Conservation (phyloP, 768 basidiomycete species). For the Leccinum rimulosum region DNA sequence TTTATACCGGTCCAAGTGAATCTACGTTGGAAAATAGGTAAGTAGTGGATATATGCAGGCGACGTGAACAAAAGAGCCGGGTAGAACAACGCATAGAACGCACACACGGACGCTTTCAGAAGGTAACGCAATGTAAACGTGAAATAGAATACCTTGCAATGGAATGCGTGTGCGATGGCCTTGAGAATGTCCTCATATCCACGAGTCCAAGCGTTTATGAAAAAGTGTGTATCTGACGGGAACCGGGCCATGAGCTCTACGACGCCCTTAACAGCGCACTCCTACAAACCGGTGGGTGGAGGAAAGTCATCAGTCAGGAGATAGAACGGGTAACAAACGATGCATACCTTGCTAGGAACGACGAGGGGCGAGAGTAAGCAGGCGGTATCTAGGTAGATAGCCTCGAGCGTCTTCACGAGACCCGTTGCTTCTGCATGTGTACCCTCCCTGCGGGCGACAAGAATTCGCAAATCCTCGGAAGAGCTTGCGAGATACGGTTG, state of each 20-base stretch:
- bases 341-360: slow-evolving; percentile 58
- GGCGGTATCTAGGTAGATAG: slow-evolving; percentile 84
- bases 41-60: slow-evolving; percentile 11
- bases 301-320: slow-evolving; percentile 1
- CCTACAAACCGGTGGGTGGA: slow-evolving; percentile 38
- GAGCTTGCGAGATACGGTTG: slow-evolving; percentile 59
- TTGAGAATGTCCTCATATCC: slow-evolving; percentile 93
- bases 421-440: slow-evolving; percentile 21
- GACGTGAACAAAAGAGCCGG: neutral
- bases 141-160: slow-evolving; percentile 44
- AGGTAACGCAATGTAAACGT: neutral
- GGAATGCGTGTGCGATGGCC: slow-evolving; percentile 65
- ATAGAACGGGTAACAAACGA: no score
- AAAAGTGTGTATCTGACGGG: slow-evolving; percentile 70
- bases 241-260: slow-evolving; percentile 67
- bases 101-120: neutral
- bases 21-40: slow-evolving; percentile 38
- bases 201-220: slow-evolving; percentile 93
- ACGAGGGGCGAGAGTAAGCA: slow-evolving; percentile 50
- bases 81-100: neutral
- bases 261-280: slow-evolving; percentile 62
- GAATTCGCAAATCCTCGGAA: slow-evolving; percentile 22
- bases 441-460: slow-evolving; percentile 25
- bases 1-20: slow-evolving; percentile 93
- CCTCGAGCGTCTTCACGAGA: slow-evolving; percentile 55